Base-by-base conservation (phyloP, 2,329 filamentous ascomycete species). In the Ophiosphaerella herpotricha region DNA sequence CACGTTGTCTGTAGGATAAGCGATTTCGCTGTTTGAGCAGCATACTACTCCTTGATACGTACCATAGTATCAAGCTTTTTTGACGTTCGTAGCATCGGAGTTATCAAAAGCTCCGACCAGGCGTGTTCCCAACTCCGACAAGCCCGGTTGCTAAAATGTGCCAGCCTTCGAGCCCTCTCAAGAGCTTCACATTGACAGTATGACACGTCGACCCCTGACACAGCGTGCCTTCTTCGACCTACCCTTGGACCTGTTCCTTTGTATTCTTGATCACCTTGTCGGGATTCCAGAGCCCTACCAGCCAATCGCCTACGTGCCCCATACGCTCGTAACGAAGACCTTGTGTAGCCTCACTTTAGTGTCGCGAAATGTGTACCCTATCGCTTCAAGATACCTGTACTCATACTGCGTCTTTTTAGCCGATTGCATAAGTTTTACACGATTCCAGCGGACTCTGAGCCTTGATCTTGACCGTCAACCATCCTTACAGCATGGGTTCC, bases 211-310 rank as follows among this genome's bases (percentile, higher is more conserved):
- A 29, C 7, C 26, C 11, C 6, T 8, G 7, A 5, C 26, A 7
- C 26, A 29, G 11, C 26, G 2, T 29, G 26, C 26, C 26, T 54
- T 78, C 8, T 55, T 60, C 18, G 64, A 66, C 23, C 53, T 70
- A 7, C 66, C 67, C 2, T 37, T 52, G 3, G 67, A 71, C 34
- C 46, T 70, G 1, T 63, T 68, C 29, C 50, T 67, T 11, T 50
- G 56, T 21, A 44, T 68, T 12, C 55, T 71, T 16, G 66, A 71
- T 34, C 60, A 68, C 44, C 55, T 71, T 11, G 58, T 67, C 11
- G 54, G 48, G 5, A 62, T 50, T 11, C 47, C 44, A 18, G 36
- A 55, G 39, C 54, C 57, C 31, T 39, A 24, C 3, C 47, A 54
- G 26, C 58, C 60, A 2, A 48, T 70, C 21, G 66, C 63, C 14